These are phyloP conservation scores for Aspergillus intermedius DNA, from an alignment of 2,329 filamentous ascomycete species.

Conservation along the genomic window DNA sequence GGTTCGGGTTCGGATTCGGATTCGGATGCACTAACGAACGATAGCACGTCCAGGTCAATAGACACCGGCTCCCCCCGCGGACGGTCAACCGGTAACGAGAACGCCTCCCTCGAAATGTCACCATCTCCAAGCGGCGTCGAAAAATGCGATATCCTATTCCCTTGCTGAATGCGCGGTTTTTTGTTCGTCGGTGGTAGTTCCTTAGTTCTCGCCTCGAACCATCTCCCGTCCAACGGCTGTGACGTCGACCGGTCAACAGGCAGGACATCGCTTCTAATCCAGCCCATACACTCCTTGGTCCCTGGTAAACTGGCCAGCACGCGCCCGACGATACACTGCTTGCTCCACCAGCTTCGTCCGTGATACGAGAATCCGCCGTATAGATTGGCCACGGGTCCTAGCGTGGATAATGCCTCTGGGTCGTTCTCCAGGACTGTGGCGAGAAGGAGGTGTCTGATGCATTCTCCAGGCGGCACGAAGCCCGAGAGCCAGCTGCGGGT, in stretches of 20 bases:
- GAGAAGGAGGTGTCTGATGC: slow-evolving; percentile 50
- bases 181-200: slow-evolving; percentile 18
- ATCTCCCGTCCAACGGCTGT: slow-evolving; percentile 35
- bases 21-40: not conserved
- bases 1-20: not conserved
- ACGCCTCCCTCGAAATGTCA: slow-evolving; percentile 30
- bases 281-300: slow-evolving; percentile 49
- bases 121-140: slow-evolving; percentile 37
- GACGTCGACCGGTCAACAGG: slow-evolving; percentile 29
- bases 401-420: slow-evolving; percentile 38
- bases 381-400: slow-evolving; percentile 48
- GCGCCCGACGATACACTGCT: slow-evolving; percentile 48
- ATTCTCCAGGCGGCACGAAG: slow-evolving; percentile 49
- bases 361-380: slow-evolving; percentile 50
- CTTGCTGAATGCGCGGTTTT: slow-evolving; percentile 40
- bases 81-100: slow-evolving; percentile 33
- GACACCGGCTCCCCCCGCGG: not conserved
- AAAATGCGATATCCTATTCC: slow-evolving; percentile 31
- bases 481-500: slow-evolving; percentile 51
- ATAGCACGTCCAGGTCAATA: not conserved
- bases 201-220: slow-evolving; percentile 44
- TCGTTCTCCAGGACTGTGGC: slow-evolving; percentile 52
- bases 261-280: slow-evolving; percentile 41
- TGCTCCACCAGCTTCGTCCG: slow-evolving; percentile 52
- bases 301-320: slow-evolving; percentile 44